phyloP scores from a whole-genome alignment of 2,329 filamentous ascomycete species.

The Coniochaeta prunicola region DNA sequence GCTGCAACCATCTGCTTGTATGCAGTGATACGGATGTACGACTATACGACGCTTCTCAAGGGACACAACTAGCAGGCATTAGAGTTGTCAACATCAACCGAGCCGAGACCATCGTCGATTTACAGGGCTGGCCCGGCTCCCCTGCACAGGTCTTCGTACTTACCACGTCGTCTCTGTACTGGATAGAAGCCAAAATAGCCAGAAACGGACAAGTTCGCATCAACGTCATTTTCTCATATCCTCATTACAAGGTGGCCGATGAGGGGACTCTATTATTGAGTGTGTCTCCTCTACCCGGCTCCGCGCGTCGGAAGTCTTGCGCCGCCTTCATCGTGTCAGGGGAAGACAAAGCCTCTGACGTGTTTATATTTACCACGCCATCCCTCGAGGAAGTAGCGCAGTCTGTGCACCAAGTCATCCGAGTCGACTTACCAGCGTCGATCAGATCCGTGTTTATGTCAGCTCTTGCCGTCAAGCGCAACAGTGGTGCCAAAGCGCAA shows the following conservation, averaged over 20 bases:
- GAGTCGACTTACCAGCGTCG: neutral
- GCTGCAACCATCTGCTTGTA: slow-evolving; percentile 6
- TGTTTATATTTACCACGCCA: slow-evolving; percentile 15
- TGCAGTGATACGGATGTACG: slow-evolving; percentile 6
- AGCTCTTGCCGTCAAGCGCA: neutral
- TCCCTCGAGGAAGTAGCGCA: neutral
- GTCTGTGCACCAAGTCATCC: neutral
- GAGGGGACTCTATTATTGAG: slow-evolving; percentile 32
- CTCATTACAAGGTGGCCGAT: slow-evolving; percentile 32
- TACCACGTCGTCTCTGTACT: slow-evolving; percentile 43
- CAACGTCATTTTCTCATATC: slow-evolving; percentile 14
- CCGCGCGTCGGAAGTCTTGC: slow-evolving; percentile 7
- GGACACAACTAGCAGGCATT: slow-evolving; percentile 6
- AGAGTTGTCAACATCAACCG: slow-evolving; percentile 18
- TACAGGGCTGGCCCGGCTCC: slow-evolving; percentile 38
- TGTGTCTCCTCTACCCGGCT: slow-evolving; percentile 19
- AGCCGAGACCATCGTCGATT: slow-evolving; percentile 44
- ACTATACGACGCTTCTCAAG: slow-evolving; percentile 5
- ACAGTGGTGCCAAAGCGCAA: neutral
- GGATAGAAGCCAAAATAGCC: slow-evolving; percentile 19
- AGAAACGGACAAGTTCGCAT: slow-evolving; percentile 3
- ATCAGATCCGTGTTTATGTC: neutral
- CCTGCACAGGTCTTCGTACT: slow-evolving; percentile 49
- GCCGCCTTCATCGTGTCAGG: slow-evolving; percentile 18
- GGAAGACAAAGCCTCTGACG: slow-evolving; percentile 7